Evolutionary conservation across 352 stramenopile genomes (phyloP).

Genomic region (Phytophthora sp.): DNA sequence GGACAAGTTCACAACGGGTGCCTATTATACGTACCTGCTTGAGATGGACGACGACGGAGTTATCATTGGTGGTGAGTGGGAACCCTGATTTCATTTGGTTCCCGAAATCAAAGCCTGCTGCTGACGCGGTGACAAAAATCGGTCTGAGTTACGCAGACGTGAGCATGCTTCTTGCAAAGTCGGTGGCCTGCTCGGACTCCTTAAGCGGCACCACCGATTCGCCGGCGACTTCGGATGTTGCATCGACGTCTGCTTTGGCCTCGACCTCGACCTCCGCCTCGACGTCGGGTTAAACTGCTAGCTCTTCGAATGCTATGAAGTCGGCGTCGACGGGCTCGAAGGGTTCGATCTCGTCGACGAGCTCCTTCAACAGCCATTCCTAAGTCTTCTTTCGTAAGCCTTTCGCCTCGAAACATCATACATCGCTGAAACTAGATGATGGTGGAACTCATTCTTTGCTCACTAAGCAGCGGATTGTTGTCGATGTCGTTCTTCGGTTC

Average conservation of each 20-base stretch:
- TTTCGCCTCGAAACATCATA: no score
- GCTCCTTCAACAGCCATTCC: not conserved
- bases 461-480: no score
- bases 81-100: slow-evolving; percentile 47
- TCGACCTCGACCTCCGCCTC: slow-evolving; percentile 2
- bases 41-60: slow-evolving; percentile 33
- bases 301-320: not conserved
- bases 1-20: slow-evolving; percentile 31
- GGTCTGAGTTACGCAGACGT: slow-evolving; percentile 39
- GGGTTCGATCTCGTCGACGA: not conserved
- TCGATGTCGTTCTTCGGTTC: no score
- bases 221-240: not conserved
- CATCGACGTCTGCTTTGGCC: not conserved
- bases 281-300: slow-evolving; percentile 27
- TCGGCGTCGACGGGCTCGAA: slow-evolving; percentile 1
- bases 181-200: slow-evolving; percentile 22
- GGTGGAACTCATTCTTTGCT: no score
- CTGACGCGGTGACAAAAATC: slow-evolving; percentile 27
- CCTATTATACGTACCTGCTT: slow-evolving; percentile 41
- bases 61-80: slow-evolving; percentile 45
- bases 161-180: slow-evolving; percentile 25
- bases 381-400: slow-evolving; percentile 2
- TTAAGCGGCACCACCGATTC: not conserved
- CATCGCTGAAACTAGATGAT: no score
- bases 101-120: slow-evolving; percentile 26